Percentiles rank a stretch among this genome's conserved stretches.
Evolutionary conservation across 257 asterid genomes (phyloP).

Genomic region (Solanum ahanhuiri): DNA sequence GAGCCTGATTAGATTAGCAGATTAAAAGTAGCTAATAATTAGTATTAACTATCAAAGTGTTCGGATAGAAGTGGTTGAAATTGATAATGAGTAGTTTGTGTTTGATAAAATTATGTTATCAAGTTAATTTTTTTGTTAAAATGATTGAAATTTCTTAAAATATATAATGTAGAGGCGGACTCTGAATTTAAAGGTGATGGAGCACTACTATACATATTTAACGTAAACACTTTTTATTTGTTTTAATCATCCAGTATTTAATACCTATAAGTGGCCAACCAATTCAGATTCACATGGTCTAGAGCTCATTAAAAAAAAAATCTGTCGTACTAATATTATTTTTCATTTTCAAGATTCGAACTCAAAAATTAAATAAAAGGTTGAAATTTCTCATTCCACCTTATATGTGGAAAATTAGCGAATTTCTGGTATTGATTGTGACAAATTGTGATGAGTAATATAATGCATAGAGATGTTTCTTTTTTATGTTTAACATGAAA

Average conservation of each 20-base stretch:
- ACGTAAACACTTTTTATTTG: not conserved
- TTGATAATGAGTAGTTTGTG: not conserved
- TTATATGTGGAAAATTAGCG: not conserved
- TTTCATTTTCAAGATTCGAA: not conserved
- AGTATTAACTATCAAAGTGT: not conserved
- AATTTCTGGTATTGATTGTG: not conserved
- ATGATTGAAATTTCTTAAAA: not conserved
- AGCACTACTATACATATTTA: not conserved
- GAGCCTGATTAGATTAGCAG: not conserved
- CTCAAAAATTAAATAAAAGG: not conserved
- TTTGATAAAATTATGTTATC: not conserved
- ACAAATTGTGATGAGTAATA: not conserved
- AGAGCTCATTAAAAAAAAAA: not conserved
- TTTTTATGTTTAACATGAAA: not conserved
- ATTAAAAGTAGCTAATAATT: not conserved
- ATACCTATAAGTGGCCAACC: not conserved
- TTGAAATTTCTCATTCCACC: not conserved
- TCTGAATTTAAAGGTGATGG: fast-evolving
- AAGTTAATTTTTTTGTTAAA: not conserved
- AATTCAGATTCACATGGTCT: fast-evolving
- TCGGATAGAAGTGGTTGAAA: not conserved
- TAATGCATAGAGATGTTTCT: not conserved
- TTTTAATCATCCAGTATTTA: too few species aligned
- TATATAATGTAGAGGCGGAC: not conserved
- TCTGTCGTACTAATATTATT: too few species aligned